Evolutionary conservation across 208 protist genomes (phyloP), one percentile per base, ranked within the genome.

Genomic region (Leishmania aethiopica): DNA sequence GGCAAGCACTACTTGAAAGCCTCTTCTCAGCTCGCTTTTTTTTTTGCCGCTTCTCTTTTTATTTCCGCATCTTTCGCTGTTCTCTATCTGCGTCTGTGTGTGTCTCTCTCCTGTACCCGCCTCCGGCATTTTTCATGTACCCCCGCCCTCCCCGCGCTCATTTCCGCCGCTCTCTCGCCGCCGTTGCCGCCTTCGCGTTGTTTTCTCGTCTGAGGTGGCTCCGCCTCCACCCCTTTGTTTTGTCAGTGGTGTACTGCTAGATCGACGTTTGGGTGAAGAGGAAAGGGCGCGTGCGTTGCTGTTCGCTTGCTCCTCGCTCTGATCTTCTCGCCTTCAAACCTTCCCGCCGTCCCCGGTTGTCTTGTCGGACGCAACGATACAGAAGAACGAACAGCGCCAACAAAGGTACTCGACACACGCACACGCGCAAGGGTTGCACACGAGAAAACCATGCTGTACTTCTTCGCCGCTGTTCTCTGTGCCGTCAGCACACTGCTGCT

Each of bases 401-500:
- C 37, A 4, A n/a, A 64, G 22, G 8, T 7, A 32, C n/a, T 32
- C 67, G 2, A 55, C 40, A 51, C 19, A 7, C 75, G 78, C 53
- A 66, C 47, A 10, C 17, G 6, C 45, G 11, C 42, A 74, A 53
- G 28, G 28, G 25, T 8, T 35, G 1, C 19, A 55, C 28, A 35
- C 45, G 17, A 17, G 45, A 11, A 51, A 62, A 53, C 6, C 35
- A 93, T 88, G 82, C 75, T 96, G 42, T 80, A 86, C 71, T 84
- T 91, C 37, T 79, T 90, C 37, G 70, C 88, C 57, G 62, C 86
- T 25, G 51, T 93, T 62, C 60, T 83, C 28, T 77, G 94, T 64
- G 77, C 79, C 49, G 76, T 95, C 64, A 74, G 84, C 70, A 86
- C 86, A 1, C 75, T 95, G 2, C 83, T 94, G 22, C 81, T 86